Conservation (phyloP, 2,329 filamentous ascomycete genomes). For the Arthroderma uncinatum region DNA sequence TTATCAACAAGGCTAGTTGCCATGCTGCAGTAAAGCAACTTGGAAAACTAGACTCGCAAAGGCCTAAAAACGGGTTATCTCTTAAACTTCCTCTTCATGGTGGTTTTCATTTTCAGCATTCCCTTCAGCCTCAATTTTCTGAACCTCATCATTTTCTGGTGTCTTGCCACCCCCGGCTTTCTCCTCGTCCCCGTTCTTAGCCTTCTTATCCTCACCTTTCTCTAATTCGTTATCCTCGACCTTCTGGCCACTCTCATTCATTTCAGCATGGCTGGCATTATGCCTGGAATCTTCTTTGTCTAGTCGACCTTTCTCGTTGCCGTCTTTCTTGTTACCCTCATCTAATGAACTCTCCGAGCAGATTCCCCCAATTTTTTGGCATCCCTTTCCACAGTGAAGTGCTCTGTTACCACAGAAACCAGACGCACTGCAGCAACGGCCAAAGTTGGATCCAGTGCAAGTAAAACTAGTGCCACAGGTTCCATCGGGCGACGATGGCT, state of each 20-base stretch:
- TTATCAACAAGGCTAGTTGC: neutral
- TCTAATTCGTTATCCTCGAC: neutral
- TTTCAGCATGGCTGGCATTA: neutral
- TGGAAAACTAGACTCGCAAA: neutral
- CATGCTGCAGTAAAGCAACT: neutral
- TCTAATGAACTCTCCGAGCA: slow-evolving; percentile 15
- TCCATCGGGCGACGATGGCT: slow-evolving; percentile 23
- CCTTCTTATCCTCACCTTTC: neutral
- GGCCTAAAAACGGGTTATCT: too few species aligned
- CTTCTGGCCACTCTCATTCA: neutral
- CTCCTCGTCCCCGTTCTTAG: neutral
- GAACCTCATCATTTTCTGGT: neutral
- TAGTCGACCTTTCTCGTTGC: neutral
- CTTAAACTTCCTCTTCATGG: neutral
- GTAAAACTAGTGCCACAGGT: slow-evolving; percentile 27
- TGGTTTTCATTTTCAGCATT: neutral
- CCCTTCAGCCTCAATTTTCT: neutral
- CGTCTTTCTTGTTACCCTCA: neutral
- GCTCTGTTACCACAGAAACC: slow-evolving; percentile 25
- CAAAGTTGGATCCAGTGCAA: slow-evolving; percentile 27
- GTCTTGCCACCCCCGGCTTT: neutral
- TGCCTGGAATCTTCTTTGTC: neutral
- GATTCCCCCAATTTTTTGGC: slow-evolving; percentile 23
- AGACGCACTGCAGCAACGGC: slow-evolving; percentile 24
- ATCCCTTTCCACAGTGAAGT: slow-evolving; percentile 24